Percentiles rank a stretch among this genome's conserved stretches.
Conservation (phyloP, 306 rosid genomes). For the Acacia acuminata region DNA sequence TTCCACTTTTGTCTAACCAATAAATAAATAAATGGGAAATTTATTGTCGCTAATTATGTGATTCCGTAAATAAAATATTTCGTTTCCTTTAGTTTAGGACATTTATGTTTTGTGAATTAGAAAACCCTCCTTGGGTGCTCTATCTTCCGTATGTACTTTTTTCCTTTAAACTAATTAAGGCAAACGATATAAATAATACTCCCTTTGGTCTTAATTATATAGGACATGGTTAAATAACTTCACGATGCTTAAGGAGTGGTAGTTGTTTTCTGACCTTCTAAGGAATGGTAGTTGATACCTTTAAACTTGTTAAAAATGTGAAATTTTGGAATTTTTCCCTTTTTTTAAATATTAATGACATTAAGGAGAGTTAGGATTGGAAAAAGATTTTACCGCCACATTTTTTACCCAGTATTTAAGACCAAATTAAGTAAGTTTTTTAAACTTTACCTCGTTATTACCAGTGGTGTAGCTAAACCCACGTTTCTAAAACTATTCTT, state of each 20-base stretch:
- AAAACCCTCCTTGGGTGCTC: neutral
- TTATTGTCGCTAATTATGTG: no score
- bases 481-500: slow-evolving; percentile 5
- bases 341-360: no score
- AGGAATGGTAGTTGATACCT: neutral
- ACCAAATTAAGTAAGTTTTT: no score
- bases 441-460: no score
- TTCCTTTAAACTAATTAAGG: neutral
- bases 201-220: no score
- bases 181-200: neutral
- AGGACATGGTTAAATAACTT: no score
- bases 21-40: no score
- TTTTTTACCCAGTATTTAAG: neutral
- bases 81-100: neutral
- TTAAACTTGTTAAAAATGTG: neutral
- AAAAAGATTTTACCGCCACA: no score
- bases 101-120: neutral
- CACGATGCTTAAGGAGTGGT: neutral
- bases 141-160: slow-evolving; percentile 1
- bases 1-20: no score
- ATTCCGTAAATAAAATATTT: neutral
- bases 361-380: no score
- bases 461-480: neutral
- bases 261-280: neutral
- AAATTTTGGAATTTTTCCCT: neutral